These are phyloP conservation scores for Penicillium sclerotigenum DNA, from an alignment of 2,329 filamentous ascomycete genomes.

Conservation along the genomic window DNA sequence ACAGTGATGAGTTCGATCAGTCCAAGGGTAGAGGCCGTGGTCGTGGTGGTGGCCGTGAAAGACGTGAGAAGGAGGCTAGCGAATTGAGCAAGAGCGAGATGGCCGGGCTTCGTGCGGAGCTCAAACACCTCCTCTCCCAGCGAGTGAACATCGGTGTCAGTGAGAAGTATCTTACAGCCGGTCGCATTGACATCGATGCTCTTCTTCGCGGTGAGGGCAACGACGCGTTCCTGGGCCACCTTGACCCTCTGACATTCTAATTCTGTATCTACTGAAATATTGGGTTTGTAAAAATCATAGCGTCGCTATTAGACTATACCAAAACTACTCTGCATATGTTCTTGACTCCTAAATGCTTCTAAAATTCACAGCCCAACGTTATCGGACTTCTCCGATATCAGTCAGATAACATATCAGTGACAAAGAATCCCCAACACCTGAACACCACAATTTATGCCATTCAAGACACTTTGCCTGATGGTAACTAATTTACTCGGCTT, in stretches of 20 bases:
- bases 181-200: slow-evolving; percentile 74
- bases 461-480: not conserved
- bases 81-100: slow-evolving; percentile 71
- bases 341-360: not conserved
- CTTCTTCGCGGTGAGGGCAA: slow-evolving; percentile 64
- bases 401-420: slow-evolving; percentile 5
- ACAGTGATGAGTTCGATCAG: slow-evolving; percentile 77
- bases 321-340: not conserved
- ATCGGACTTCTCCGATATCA: slow-evolving; percentile 1
- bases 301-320: slow-evolving; percentile 13
- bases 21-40: slow-evolving; percentile 66
- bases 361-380: not conserved
- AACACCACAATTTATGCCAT: not conserved
- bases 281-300: not conserved
- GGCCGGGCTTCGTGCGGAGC: slow-evolving; percentile 64
- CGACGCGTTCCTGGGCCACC: slow-evolving; percentile 63
- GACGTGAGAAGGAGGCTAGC: slow-evolving; percentile 69
- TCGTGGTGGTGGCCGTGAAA: slow-evolving; percentile 68
- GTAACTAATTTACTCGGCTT: not conserved
- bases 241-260: slow-evolving; percentile 47
- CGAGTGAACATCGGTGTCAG: slow-evolving; percentile 85
- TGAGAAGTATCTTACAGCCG: slow-evolving; percentile 78
- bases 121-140: slow-evolving; percentile 67
- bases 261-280: not conserved
- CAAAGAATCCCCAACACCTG: not conserved